Evolutionary conservation across 148 eudicot species (phyloP), one percentile per base, ranked within the genome.

Genomic region (Mesembryanthemum crystallinum): DNA sequence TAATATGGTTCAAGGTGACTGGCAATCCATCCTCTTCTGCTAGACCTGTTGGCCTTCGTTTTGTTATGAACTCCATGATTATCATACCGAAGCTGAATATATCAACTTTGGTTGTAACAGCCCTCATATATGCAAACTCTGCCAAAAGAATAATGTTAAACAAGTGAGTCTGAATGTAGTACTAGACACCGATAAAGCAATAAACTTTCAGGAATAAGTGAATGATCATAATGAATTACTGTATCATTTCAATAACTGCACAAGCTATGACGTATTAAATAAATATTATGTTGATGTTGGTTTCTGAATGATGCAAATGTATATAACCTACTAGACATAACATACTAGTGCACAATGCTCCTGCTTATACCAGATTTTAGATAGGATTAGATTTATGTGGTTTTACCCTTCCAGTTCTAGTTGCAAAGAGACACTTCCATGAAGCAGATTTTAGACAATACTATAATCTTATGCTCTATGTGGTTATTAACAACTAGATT

Each of bases 71-170:
- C 75, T 95, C 97, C 94, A 95, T 89, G 77, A 88, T 74, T 69
- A 92, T 76, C 30, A 92, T 64, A 7, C 99, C 97, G 5, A 90
- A 92, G 88, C 97, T 92, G 88, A 92, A 95, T 64, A 95, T 85
- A 42, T 95, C 97, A 42, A 92, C 94, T 79, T 92, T 90, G 43
- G 99, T 89, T 8, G 97, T 92, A 28, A 91, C 86, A 70, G 78
- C 83, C 85, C 90, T 86, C 94, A 90, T 92, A 68, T 88, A 95
- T 71, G 99, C 97, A 71, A 89, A 86, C 77, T 92, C 97, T 92
- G 92, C 67, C 55, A 24, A 27, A 67, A 64, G 21, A 78, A 27
- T 42, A 10, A 51, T 72, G 68, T 29, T 51, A 15, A 72, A 64
- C 61, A 30, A 60, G 5, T 5, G 2, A 62, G 66, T 6, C 7